These are phyloP conservation scores for Neonothopanus nambi DNA, from an alignment of 1,284 basidiomycete species.

Conservation along the genomic window DNA sequence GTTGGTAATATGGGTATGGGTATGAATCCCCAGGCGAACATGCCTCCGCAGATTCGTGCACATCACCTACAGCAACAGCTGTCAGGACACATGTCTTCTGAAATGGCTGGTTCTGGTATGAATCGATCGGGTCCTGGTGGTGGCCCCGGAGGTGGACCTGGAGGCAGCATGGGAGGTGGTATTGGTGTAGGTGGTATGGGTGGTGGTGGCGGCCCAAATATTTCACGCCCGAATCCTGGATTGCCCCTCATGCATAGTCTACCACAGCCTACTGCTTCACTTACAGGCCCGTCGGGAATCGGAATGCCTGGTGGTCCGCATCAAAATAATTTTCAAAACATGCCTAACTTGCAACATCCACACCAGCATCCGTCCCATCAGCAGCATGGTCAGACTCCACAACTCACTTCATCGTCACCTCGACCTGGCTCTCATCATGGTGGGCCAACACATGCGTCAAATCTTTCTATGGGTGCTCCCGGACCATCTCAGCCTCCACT, in stretches of 20 bases:
- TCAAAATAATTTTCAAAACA: slow-evolving; percentile 43
- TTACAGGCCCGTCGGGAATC: slow-evolving; percentile 35
- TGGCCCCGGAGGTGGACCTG: slow-evolving; percentile 24
- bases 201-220: slow-evolving; percentile 13
- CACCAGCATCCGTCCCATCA: not conserved
- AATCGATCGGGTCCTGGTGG: slow-evolving; percentile 20
- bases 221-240: no score
- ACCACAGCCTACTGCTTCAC: slow-evolving; percentile 39
- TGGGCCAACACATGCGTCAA: slow-evolving; percentile 38
- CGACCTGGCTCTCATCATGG: slow-evolving; percentile 38
- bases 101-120: not conserved
- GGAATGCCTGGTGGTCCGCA: slow-evolving; percentile 36
- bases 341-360: slow-evolving; percentile 4
- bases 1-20: slow-evolving; percentile 36
- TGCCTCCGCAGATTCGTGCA: not conserved
- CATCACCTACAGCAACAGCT: not conserved
- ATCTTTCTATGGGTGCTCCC: slow-evolving; percentile 45
- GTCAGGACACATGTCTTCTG: not conserved
- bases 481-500: slow-evolving; percentile 44
- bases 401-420: slow-evolving; percentile 39
- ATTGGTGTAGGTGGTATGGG: not conserved
- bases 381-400: not conserved
- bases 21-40: slow-evolving; percentile 13
- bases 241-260: slow-evolving; percentile 52
- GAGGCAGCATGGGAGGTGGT: not conserved